Evolutionary conservation across 805 yeast species (phyloP).

Genomic region (Maudiozyma pseudohumilis): DNA sequence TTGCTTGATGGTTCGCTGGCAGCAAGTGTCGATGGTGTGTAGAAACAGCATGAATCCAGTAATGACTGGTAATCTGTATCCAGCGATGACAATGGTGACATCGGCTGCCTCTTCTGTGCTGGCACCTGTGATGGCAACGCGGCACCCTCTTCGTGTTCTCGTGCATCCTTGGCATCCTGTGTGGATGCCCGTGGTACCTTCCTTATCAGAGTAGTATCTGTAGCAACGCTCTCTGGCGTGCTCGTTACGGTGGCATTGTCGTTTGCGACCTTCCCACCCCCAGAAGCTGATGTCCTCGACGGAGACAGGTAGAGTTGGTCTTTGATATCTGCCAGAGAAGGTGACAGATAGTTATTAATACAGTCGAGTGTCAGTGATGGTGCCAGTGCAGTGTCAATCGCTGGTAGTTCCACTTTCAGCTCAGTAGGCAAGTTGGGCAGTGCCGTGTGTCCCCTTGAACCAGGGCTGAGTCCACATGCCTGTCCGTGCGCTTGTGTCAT

Average conservation of each 20-base stretch:
- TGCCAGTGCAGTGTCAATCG: not conserved
- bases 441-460: no score
- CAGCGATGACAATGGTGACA: constrained; percentile 4
- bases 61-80: constrained; percentile 21
- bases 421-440: no score
- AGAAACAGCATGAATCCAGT: constrained; percentile 22
- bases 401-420: no score
- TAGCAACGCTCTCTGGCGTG: constrained; percentile 9
- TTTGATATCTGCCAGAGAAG: not conserved
- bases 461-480: no score
- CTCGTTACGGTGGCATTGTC: not conserved
- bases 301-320: not conserved
- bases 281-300: not conserved
- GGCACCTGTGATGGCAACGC: not conserved
- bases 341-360: not conserved
- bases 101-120: constrained; percentile 6
- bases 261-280: not conserved
- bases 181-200: constrained; percentile 1
- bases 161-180: no score
- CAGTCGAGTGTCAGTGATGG: not conserved
- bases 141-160: no score
- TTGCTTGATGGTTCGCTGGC: not conserved
- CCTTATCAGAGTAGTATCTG: constrained; percentile 14
- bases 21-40: constrained; percentile 7
- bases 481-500: no score